Conservation (phyloP, 306 rosid species). For the Cicer yamashitae region DNA sequence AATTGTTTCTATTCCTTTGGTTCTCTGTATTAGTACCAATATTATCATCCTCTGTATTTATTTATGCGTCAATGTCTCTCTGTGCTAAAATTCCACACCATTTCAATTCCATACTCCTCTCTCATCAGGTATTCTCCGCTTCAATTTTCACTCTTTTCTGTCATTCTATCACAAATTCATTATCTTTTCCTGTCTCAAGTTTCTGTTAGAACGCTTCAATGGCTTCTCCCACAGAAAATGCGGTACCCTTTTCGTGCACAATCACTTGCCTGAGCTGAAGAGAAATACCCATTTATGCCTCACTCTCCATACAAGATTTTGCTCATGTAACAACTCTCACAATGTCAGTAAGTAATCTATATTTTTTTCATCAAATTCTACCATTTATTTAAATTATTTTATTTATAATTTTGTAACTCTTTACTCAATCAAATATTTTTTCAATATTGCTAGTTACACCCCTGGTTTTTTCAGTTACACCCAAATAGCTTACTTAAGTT, state of each 20-base stretch:
- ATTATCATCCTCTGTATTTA: too few relatives aligned
- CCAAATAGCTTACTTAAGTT: too few relatives aligned
- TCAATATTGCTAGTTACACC: too few relatives aligned
- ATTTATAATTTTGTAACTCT: too few relatives aligned
- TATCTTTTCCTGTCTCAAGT: constrained; percentile 28
- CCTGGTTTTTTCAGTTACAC: too few relatives aligned
- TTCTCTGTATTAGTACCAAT: too few relatives aligned
- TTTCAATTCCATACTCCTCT: constrained; percentile 28
- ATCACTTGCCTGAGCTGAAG: constrained; percentile 27
- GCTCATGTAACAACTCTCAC: constrained; percentile 45
- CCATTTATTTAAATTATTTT: too few relatives aligned
- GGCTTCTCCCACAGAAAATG: constrained; percentile 30
- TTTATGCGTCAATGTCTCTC: constrained; percentile 35
- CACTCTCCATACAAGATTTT: constrained; percentile 37
- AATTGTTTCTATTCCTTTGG: too few relatives aligned
- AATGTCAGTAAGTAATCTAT: constrained; percentile 43
- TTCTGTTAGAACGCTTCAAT: constrained; percentile 29
- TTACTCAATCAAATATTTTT: too few relatives aligned
- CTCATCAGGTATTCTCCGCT: constrained; percentile 46
- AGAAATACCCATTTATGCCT: constrained; percentile 36
- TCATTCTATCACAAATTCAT: neutral
- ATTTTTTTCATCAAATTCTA: too few relatives aligned
- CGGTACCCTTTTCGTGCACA: constrained; percentile 39
- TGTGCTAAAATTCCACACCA: constrained; percentile 28
- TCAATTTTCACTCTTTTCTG: neutral